Percentiles rank a stretch among this genome's conserved stretches.
phyloP scores from a whole-genome alignment of 2,329 filamentous ascomycete species.

The Coniosporium tulheliwenetii region DNA sequence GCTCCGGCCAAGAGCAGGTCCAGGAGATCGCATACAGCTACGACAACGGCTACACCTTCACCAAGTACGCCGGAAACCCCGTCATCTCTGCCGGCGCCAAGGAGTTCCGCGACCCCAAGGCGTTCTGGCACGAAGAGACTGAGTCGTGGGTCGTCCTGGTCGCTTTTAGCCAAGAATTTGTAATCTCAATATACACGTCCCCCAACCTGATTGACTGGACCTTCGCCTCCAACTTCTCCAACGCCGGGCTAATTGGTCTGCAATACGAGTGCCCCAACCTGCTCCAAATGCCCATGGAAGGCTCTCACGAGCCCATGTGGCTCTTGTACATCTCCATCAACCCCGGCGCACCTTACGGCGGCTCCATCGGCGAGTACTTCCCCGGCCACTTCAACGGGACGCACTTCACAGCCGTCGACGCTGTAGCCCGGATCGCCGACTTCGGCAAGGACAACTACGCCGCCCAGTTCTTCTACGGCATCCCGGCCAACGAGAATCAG shows the following conservation, averaged over 20 bases:
- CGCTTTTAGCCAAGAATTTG: slow-evolving; percentile 36
- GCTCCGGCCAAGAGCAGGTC: slow-evolving; percentile 26
- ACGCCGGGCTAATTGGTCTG: slow-evolving; percentile 33
- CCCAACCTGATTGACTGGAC: slow-evolving; percentile 44
- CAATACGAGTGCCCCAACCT: slow-evolving; percentile 52
- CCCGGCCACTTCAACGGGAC: slow-evolving; percentile 49
- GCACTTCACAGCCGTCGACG: slow-evolving; percentile 35
- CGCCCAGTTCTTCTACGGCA: slow-evolving; percentile 38
- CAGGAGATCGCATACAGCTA: slow-evolving; percentile 47
- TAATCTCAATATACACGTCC: slow-evolving; percentile 46
- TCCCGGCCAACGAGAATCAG: slow-evolving; percentile 22
- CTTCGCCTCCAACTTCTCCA: slow-evolving; percentile 40
- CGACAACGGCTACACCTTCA: slow-evolving; percentile 47
- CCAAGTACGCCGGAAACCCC: slow-evolving; percentile 43
- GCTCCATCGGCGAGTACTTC: slow-evolving; percentile 40
- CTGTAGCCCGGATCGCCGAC: slow-evolving; percentile 13
- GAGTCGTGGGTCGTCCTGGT: slow-evolving; percentile 43
- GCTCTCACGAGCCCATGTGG: slow-evolving; percentile 23
- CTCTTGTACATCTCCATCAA: slow-evolving; percentile 39
- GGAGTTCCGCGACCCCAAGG: slow-evolving; percentile 52
- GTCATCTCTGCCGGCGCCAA: slow-evolving; percentile 37
- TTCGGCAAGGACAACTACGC: slow-evolving; percentile 36
- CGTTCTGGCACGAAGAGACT: slow-evolving; percentile 37
- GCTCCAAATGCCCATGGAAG: slow-evolving; percentile 36
- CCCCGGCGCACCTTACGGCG: slow-evolving; percentile 40